Percentiles rank a stretch among this genome's conserved stretches.
Evolutionary conservation across 176 grass and related monocot genomes (phyloP).

Genomic region (Oryza meridionalis): DNA sequence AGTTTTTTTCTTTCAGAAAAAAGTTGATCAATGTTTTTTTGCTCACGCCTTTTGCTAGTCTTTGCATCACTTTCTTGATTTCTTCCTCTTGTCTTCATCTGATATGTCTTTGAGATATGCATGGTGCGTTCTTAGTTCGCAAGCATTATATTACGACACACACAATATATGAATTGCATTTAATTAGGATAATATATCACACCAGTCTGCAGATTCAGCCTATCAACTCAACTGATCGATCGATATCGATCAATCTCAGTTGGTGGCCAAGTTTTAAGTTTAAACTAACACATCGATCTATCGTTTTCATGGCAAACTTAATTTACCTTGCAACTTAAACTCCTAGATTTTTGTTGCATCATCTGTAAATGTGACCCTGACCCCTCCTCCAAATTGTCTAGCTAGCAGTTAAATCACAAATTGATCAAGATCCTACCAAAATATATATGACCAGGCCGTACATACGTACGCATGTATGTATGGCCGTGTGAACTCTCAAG

Average conservation of each 20-base stretch:
- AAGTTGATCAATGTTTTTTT: constrained; percentile 8
- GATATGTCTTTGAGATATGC: too few species aligned
- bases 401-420: neutral
- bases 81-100: constrained; percentile 28
- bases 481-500: constrained; percentile 41
- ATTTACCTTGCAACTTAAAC: constrained; percentile 20
- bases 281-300: neutral
- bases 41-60: constrained; percentile 19
- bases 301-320: constrained; percentile 35
- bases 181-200: neutral
- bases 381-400: constrained; percentile 45
- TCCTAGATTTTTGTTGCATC: constrained; percentile 16
- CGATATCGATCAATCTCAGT: neutral
- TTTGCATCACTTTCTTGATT: constrained; percentile 21
- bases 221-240: neutral
- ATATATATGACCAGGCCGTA: neutral
- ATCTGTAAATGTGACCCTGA: constrained; percentile 27
- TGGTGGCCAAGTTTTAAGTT: neutral
- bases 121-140: neutral
- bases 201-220: neutral
- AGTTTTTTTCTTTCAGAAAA: constrained; percentile 16
- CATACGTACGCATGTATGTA: neutral
- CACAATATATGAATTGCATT: neutral
- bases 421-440: constrained; percentile 5
- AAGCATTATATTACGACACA: neutral